Percentiles rank a stretch among this genome's conserved stretches.
These are phyloP conservation scores for Botrytis paeoniae DNA, from an alignment of 2,329 filamentous ascomycete genomes.

Conservation along the genomic window DNA sequence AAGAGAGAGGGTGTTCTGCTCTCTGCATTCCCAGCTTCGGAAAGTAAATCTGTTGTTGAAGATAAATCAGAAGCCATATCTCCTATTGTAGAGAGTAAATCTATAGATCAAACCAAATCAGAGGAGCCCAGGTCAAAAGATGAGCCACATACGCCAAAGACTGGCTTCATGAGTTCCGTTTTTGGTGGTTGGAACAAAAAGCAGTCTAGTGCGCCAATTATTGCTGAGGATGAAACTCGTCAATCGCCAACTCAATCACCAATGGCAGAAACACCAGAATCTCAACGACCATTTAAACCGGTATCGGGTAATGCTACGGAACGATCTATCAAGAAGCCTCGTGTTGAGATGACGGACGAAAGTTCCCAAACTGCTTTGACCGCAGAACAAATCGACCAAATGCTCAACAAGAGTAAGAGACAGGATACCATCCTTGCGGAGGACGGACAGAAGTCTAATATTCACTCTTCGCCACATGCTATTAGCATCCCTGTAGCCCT, in stretches of 20 bases:
- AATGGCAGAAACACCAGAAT: slow-evolving; percentile 50
- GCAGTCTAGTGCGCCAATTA: slow-evolving; percentile 43
- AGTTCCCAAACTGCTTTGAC: slow-evolving; percentile 81
- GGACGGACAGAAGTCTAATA: slow-evolving; percentile 25
- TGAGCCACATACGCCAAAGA: slow-evolving; percentile 43
- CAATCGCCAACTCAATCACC: slow-evolving; percentile 54
- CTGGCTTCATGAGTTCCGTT: slow-evolving; percentile 44
- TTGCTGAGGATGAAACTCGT: slow-evolving; percentile 63
- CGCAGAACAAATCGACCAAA: slow-evolving; percentile 74
- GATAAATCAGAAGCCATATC: background rate
- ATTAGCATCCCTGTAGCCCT: slow-evolving; percentile 41
- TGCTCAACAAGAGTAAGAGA: slow-evolving; percentile 57
- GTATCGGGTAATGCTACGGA: slow-evolving; percentile 56
- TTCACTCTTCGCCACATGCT: slow-evolving; percentile 32
- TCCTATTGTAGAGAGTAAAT: background rate
- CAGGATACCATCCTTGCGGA: slow-evolving; percentile 32
- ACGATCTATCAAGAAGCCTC: slow-evolving; percentile 42
- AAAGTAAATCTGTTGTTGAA: background rate
- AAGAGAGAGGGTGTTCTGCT: slow-evolving; percentile 57
- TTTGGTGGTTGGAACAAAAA: slow-evolving; percentile 46
- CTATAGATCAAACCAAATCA: background rate
- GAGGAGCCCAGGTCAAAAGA: background rate
- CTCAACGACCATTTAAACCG: slow-evolving; percentile 57
- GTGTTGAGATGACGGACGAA: slow-evolving; percentile 59
- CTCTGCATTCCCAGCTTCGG: slow-evolving; percentile 38